Evolutionary conservation across 2,329 filamentous ascomycete genomes (phyloP).

Genomic region (Teratosphaeria zuluensis): DNA sequence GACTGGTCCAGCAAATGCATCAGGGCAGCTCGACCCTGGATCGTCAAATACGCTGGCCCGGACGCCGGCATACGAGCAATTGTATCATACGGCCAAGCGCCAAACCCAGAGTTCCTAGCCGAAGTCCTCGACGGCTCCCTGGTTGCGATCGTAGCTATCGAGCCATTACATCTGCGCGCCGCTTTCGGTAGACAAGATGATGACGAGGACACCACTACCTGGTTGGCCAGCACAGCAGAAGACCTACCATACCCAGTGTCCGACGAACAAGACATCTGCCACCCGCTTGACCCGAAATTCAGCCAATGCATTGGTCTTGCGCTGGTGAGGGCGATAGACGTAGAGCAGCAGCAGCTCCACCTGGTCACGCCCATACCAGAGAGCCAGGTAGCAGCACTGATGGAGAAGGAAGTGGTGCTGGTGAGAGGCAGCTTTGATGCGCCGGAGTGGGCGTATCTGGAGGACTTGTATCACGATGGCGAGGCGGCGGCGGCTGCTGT

Average conservation of each 20-base stretch:
- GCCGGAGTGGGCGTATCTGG: slow-evolving; percentile 60
- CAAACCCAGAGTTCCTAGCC: slow-evolving; percentile 47
- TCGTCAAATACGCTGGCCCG: slow-evolving; percentile 49
- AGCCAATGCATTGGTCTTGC: slow-evolving; percentile 55
- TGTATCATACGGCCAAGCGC: slow-evolving; percentile 57
- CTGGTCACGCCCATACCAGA: slow-evolving; percentile 52
- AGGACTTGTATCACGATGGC: slow-evolving; percentile 42
- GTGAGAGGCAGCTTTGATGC: slow-evolving; percentile 60
- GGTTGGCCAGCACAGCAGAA: slow-evolving; percentile 31
- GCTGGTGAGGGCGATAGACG: slow-evolving; percentile 61
- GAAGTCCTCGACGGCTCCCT: slow-evolving; percentile 63
- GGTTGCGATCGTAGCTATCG: slow-evolving; percentile 55
- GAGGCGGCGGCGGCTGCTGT: slow-evolving; percentile 1
- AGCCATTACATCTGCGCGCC: slow-evolving; percentile 21
- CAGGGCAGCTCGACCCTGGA: slow-evolving; percentile 48
- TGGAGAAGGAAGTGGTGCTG: slow-evolving; percentile 42
- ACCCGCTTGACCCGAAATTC: slow-evolving; percentile 47
- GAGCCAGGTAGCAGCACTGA: slow-evolving; percentile 14
- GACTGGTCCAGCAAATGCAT: slow-evolving; percentile 48
- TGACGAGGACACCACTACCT: neutral
- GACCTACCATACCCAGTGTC: slow-evolving; percentile 55
- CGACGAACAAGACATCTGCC: slow-evolving; percentile 32
- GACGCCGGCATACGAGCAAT: slow-evolving; percentile 52
- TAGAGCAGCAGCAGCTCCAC: slow-evolving; percentile 45
- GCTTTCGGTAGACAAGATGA: slow-evolving; percentile 8